Evolutionary conservation across 2,329 filamentous ascomycete species (phyloP), one percentile per base, ranked within the genome.

Genomic region (Aspergillus viridinutans): DNA sequence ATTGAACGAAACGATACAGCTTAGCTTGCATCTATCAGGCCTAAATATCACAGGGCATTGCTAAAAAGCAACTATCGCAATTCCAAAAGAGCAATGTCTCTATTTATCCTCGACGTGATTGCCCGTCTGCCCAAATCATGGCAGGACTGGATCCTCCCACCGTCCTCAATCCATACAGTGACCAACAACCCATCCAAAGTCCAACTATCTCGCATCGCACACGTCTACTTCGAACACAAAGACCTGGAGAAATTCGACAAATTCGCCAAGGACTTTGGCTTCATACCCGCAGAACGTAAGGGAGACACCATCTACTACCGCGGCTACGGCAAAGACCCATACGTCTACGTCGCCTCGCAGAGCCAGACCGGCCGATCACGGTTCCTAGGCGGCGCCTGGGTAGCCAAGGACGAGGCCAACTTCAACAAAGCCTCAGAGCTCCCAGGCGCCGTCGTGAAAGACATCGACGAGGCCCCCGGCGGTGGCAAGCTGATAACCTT

Each of bases 281-380:
- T 74, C 6, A 53, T 64, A 1, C 61, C 67, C 49, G 68, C 59
- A 7, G 52, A 62, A 40, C 61, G 61, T 0, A 56, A 55, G 2
- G 76, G 73, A 28, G 72, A 78, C 49, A 77, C 73, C 55, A 80
- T 82, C 32, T 88, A 83, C 74, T 86, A 81, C 69, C 80, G 83
- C 43, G 85, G 85, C 20, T 87, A 86, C 64, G 84, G 85, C 14
- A 72, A 72, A 6, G 84, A 87, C 62, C 83, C 83, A 12, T 86
- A 84, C 67, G 74, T 85, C 2, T 77, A 86, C 48, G 84, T 82
- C 61, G 79, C 83, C 81, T 81, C 64, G 75, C 82, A 50, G 76
- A 78, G 57, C 73, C 75, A 51, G 77, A 80, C 1, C 65, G 71
- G 50, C 70, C 77, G 66, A 73, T 81, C 57, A 72, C 77, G 53